Percentiles rank a stretch among this genome's conserved stretches.
Evolutionary conservation across 2,329 filamentous ascomycete species (phyloP).

Genomic region (Cyanodermella asteris): DNA sequence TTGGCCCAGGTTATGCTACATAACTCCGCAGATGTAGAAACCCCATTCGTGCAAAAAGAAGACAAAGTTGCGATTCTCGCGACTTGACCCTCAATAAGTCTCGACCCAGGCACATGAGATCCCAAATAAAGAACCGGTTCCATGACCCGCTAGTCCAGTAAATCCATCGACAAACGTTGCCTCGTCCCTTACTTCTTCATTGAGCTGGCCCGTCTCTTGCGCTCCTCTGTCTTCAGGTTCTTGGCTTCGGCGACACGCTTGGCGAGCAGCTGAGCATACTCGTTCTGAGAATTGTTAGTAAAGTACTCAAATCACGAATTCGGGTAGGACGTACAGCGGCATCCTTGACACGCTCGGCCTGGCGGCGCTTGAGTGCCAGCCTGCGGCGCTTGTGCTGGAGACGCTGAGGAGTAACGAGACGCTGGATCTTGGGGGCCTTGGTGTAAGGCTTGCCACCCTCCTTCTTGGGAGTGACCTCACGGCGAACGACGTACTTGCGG

Average conservation of each 20-base stretch:
- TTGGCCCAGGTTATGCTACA: too few relatives aligned
- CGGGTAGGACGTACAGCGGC: slow-evolving; percentile 57
- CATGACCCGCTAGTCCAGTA: too few relatives aligned
- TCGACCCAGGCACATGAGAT: too few relatives aligned
- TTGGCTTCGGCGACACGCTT: slow-evolving; percentile 96
- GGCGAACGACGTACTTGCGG: slow-evolving; percentile 99
- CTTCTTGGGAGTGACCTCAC: slow-evolving; percentile 89
- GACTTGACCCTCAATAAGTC: too few relatives aligned
- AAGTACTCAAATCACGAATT: background rate
- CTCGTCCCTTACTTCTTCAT: slow-evolving; percentile 53
- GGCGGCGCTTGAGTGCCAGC: slow-evolving; percentile 93
- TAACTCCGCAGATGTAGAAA: too few relatives aligned
- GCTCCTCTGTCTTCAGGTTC: slow-evolving; percentile 74
- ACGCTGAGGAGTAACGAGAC: slow-evolving; percentile 96
- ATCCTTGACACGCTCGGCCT: slow-evolving; percentile 92
- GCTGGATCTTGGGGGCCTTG: slow-evolving; percentile 99
- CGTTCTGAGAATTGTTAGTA: slow-evolving; percentile 39
- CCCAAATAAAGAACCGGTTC: too few relatives aligned
- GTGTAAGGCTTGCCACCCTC: slow-evolving; percentile 97
- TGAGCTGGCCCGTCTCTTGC: slow-evolving; percentile 92
- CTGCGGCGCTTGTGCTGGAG: slow-evolving; percentile 99
- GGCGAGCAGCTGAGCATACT: slow-evolving; percentile 89
- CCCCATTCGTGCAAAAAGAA: too few relatives aligned
- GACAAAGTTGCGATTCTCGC: too few relatives aligned
- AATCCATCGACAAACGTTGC: background rate